Evolutionary conservation across 139 green algal genomes (phyloP).

Genomic region (Zygnema cylindricum): DNA sequence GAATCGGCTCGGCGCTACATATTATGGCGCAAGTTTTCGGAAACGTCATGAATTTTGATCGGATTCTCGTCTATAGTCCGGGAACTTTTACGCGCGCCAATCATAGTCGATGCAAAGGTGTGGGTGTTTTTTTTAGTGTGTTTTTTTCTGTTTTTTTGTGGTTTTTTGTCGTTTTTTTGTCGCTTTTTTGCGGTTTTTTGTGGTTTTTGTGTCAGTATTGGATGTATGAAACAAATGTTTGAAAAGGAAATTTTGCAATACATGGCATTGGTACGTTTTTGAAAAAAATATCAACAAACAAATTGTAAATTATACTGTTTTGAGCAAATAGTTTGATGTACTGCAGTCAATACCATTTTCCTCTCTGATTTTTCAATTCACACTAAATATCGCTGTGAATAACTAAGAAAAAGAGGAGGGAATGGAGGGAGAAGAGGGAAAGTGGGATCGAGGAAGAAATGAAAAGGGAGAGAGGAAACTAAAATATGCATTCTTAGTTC

Average conservation of each 20-base stretch:
- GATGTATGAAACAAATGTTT: not conserved
- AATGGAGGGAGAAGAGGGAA: no score
- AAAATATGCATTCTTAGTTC: no score
- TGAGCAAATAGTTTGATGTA: no score
- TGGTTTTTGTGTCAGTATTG: not conserved
- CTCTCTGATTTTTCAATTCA: no score
- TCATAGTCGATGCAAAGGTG: constrained; percentile 18
- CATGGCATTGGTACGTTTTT: not conserved
- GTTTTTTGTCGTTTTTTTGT: not conserved
- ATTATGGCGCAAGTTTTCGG: constrained; percentile 1
- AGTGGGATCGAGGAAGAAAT: no score
- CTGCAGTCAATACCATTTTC: no score
- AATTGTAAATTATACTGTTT: not conserved
- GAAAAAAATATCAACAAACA: not conserved
- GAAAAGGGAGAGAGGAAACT: no score
- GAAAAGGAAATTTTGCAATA: not conserved
- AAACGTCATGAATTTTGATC: not conserved
- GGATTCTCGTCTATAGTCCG: constrained; percentile 10
- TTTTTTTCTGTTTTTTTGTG: not conserved
- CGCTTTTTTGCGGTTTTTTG: not conserved
- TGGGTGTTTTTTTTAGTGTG: no score
- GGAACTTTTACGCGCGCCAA: constrained; percentile 22
- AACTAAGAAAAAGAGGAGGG: no score
- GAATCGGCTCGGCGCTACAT: constrained; percentile 38
- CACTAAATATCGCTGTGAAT: no score